phyloP scores from a whole-genome alignment of 2,329 filamentous ascomycete species.

The Stagonosporopsis cucurbitacearum region DNA sequence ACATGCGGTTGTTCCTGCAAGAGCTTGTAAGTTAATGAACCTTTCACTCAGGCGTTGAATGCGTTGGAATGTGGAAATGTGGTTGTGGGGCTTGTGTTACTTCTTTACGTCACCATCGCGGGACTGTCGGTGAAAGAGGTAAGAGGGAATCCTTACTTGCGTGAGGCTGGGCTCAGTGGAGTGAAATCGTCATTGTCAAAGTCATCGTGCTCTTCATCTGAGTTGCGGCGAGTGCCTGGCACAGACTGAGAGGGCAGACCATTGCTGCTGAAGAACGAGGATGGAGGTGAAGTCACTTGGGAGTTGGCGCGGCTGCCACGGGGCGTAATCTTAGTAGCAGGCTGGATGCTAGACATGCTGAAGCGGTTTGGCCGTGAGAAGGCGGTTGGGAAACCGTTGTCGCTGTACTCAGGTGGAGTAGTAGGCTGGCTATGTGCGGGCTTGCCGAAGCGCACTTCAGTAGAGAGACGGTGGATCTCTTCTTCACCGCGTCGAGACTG shows the following conservation, averaged over 20 bases:
- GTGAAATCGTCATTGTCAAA: constrained; percentile 75
- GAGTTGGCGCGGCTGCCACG: constrained; percentile 79
- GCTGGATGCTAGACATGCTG: constrained; percentile 78
- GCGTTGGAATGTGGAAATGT: constrained; percentile 27
- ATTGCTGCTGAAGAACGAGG: constrained; percentile 59
- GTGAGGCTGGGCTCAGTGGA: constrained; percentile 41
- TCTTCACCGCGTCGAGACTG: constrained; percentile 83
- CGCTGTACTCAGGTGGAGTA: constrained; percentile 91
- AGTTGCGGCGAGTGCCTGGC: constrained; percentile 85
- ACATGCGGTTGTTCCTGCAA: constrained; percentile 82
- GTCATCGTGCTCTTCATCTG: constrained; percentile 82
- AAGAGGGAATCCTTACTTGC: constrained; percentile 42
- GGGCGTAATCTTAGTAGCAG: constrained; percentile 67
- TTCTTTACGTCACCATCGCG: not conserved
- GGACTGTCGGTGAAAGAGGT: constrained; percentile 8
- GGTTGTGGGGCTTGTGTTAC: constrained; percentile 25
- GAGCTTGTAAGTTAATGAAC: constrained; percentile 24
- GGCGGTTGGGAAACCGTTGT: constrained; percentile 78
- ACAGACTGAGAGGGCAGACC: constrained; percentile 82
- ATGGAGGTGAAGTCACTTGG: constrained; percentile 77
- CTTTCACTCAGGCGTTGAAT: constrained; percentile 21
- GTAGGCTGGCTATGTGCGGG: constrained; percentile 83
- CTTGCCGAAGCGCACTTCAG: constrained; percentile 75
- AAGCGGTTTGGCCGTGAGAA: constrained; percentile 87
- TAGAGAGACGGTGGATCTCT: constrained; percentile 84